Conservation (phyloP, 2,329 filamentous ascomycete genomes). For the Penicillium crustosum region DNA sequence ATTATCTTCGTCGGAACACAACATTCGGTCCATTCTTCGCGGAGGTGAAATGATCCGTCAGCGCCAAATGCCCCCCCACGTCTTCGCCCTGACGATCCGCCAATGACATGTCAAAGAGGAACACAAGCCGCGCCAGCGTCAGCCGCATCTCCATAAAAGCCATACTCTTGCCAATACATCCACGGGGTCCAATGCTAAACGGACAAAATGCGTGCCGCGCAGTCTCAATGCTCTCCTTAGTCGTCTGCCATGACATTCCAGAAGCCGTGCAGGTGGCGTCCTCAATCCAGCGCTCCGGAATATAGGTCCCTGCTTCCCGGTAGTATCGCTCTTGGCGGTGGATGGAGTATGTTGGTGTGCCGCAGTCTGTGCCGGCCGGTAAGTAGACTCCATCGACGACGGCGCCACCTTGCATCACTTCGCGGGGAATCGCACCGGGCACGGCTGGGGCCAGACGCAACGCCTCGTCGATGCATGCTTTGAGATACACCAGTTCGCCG, state of each 20-base stretch:
- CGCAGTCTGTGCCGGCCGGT: constrained; percentile 59
- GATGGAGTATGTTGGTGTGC: constrained; percentile 66
- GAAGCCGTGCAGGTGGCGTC: constrained; percentile 45
- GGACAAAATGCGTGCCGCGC: constrained; percentile 72
- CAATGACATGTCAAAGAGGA: constrained; percentile 41
- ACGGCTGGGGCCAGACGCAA: constrained; percentile 43
- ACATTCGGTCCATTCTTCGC: constrained; percentile 41
- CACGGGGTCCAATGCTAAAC: constrained; percentile 44
- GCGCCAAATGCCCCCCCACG: constrained; percentile 34
- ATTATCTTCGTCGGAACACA: constrained; percentile 18
- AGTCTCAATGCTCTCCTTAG: constrained; percentile 50
- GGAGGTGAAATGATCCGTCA: constrained; percentile 42
- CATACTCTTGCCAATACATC: constrained; percentile 46
- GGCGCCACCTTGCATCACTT: constrained; percentile 41
- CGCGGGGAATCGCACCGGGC: constrained; percentile 39
- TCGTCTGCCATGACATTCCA: constrained; percentile 41
- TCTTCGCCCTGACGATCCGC: constrained; percentile 38
- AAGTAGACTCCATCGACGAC: constrained; percentile 40
- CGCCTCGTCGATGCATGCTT: constrained; percentile 45
- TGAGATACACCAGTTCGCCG: constrained; percentile 41
- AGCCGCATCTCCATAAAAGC: constrained; percentile 46
- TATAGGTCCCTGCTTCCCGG: constrained; percentile 58
- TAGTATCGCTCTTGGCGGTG: constrained; percentile 67
- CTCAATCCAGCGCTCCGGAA: constrained; percentile 65
- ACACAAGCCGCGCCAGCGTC: constrained; percentile 40